phyloP scores from a whole-genome alignment of 2,329 filamentous ascomycete genomes.

The Exophiala lecanii-corni region DNA sequence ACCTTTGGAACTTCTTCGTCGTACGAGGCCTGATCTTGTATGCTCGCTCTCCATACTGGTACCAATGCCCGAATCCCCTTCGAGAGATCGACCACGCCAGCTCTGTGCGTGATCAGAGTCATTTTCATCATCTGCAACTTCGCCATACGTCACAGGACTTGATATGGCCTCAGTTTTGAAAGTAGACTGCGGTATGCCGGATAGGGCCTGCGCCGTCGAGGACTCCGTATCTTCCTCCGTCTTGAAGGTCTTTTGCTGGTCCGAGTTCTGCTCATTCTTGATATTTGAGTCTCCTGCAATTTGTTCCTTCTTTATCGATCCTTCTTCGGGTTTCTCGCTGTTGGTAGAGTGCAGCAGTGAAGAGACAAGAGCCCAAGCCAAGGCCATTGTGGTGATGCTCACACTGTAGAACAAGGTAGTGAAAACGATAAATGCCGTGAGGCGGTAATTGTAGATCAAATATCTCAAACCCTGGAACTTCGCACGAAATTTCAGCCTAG shows the following conservation, averaged over 20 bases:
- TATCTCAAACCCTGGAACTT: constrained; percentile 68
- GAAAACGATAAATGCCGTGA: constrained; percentile 65
- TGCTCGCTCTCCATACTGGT: constrained; percentile 44
- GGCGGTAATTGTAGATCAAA: constrained; percentile 79
- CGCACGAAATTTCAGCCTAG: constrained; percentile 65
- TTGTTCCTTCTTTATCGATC: constrained; percentile 5
- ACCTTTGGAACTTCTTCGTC: constrained; percentile 19
- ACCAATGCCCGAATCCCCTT: constrained; percentile 49
- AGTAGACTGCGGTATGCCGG: constrained; percentile 27
- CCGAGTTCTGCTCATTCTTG: constrained; percentile 26
- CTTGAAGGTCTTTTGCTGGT: constrained; percentile 26
- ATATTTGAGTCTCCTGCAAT: constrained; percentile 15
- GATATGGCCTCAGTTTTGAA: constrained; percentile 3
- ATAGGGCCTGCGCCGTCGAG: background rate
- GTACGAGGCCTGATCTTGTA: constrained; percentile 8
- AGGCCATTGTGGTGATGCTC: constrained; percentile 62
- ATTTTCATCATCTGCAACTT: constrained; percentile 24
- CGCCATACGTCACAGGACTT: constrained; percentile 12
- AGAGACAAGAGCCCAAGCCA: constrained; percentile 57
- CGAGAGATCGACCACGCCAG: constrained; percentile 23
- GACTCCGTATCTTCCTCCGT: constrained; percentile 26
- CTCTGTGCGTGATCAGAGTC: constrained; percentile 28
- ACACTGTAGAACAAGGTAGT: constrained; percentile 70
- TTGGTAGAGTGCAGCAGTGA: constrained; percentile 30
- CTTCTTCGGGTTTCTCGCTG: constrained; percentile 14